These are phyloP conservation scores for Basidioascus undulatus DNA, from an alignment of 768 basidiomycete genomes.

Conservation along the genomic window DNA sequence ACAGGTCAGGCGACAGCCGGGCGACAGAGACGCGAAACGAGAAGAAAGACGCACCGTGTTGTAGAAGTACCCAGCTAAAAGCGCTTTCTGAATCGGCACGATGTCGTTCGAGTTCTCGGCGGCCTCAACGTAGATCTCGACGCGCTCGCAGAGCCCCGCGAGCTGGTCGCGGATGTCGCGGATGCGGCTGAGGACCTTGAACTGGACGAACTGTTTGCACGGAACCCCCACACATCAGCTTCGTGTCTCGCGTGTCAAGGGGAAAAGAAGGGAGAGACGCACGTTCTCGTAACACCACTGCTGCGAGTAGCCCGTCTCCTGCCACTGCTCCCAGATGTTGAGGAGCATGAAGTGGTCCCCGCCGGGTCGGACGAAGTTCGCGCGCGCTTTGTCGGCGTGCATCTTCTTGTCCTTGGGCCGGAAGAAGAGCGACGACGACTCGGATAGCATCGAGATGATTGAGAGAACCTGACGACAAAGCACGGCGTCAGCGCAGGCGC, in stretches of 20 bases:
- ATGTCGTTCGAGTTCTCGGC: conserved; percentile 87
- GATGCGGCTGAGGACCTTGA: conserved; percentile 78
- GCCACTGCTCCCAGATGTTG: conserved; percentile 99
- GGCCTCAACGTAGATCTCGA: conserved; percentile 66
- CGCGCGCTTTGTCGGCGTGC: conserved; percentile 89
- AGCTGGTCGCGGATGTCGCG: conserved; percentile 83
- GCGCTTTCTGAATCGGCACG: conserved; percentile 76
- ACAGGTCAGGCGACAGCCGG: background rate
- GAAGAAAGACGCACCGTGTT: conserved; percentile 38
- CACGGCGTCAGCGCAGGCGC: background rate
- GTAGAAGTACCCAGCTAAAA: conserved; percentile 89
- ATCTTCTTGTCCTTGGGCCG: conserved; percentile 95
- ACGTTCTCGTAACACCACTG: conserved; percentile 75
- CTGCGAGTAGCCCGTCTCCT: conserved; percentile 87
- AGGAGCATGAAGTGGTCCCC: conserved; percentile 95
- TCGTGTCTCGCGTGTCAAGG: conserved; percentile 5
- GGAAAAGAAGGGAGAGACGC: background rate
- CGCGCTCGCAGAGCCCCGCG: conserved; percentile 83
- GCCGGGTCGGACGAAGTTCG: conserved; percentile 84
- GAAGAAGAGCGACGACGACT: conserved; percentile 83
- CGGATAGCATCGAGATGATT: conserved; percentile 90
- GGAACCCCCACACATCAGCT: too few species aligned
- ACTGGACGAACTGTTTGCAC: too few species aligned
- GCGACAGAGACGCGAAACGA: background rate
- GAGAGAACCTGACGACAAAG: conserved; percentile 45